Conservation (phyloP, 2,329 filamentous ascomycete genomes). For the Coleophoma crateriformis region DNA sequence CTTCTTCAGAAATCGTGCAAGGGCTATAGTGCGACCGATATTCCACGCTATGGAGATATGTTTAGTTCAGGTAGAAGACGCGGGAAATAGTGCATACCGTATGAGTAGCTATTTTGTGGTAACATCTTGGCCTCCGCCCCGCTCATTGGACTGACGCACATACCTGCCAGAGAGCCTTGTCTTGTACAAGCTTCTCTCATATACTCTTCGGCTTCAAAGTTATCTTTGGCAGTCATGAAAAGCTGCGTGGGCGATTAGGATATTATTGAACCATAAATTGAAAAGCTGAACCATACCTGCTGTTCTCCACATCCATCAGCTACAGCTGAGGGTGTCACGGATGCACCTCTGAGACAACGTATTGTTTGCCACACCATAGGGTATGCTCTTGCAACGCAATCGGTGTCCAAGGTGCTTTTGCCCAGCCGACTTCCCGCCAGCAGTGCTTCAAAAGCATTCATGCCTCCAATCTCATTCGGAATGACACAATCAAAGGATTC, state of each 20-base stretch:
- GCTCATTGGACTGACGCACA: conserved; percentile 20
- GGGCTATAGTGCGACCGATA: conserved; percentile 54
- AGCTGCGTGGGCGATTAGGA: conserved; percentile 5
- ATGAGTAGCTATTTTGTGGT: conserved; percentile 23
- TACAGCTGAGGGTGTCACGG: conserved; percentile 20
- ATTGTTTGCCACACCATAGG: conserved; percentile 25
- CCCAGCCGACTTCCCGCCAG: conserved; percentile 19
- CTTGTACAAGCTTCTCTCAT: conserved; percentile 22
- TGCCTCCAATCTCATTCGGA: conserved; percentile 61
- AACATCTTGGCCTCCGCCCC: conserved; percentile 21
- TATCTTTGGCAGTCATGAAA: conserved; percentile 14
- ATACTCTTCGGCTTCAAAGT: conserved; percentile 18
- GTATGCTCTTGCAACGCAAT: conserved; percentile 25
- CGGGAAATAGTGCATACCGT: conserved; percentile 9
- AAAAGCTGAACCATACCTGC: conserved; percentile 6
- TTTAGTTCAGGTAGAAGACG: not conserved
- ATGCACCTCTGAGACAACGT: conserved; percentile 19
- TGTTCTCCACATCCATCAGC: conserved; percentile 15
- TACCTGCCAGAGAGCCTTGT: conserved; percentile 20
- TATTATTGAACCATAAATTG: not conserved
- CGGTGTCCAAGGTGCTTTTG: conserved; percentile 21
- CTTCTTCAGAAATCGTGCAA: conserved; percentile 21
- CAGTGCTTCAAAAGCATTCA: conserved; percentile 40
- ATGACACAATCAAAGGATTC: conserved; percentile 44
- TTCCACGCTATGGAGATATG: conserved; percentile 28